Evolutionary conservation across 2,329 filamentous ascomycete species (phyloP).

Genomic region (Aspergillus aculeatus): DNA sequence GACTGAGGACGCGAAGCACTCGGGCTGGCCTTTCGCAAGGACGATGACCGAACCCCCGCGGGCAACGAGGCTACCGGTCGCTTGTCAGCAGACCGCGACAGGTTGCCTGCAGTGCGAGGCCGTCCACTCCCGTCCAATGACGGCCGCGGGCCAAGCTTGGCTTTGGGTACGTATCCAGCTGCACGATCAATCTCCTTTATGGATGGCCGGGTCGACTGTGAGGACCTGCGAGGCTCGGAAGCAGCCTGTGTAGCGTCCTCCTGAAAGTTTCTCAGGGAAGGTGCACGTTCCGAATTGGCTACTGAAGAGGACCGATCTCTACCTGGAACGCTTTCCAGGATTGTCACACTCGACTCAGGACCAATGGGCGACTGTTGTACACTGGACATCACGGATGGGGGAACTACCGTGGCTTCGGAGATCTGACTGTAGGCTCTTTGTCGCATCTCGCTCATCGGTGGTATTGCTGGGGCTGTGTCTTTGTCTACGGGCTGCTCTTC

Average conservation of each 20-base stretch:
- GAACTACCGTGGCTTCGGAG: constrained; percentile 37
- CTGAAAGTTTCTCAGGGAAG: constrained; percentile 18
- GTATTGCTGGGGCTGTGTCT: constrained; percentile 41
- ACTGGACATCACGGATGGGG: constrained; percentile 23
- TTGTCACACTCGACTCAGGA: constrained; percentile 15
- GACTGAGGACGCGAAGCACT: constrained; percentile 45
- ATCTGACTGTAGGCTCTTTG: constrained; percentile 31
- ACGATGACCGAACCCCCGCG: constrained; percentile 70
- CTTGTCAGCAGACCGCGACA: constrained; percentile 49
- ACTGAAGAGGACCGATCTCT: constrained; percentile 14
- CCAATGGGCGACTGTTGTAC: constrained; percentile 17
- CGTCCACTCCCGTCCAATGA: constrained; percentile 64
- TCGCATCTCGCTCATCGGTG: constrained; percentile 20
- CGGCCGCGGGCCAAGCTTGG: constrained; percentile 84
- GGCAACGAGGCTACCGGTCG: constrained; percentile 78
- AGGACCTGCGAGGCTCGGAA: constrained; percentile 38
- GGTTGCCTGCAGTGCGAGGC: constrained; percentile 57
- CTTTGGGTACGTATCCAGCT: constrained; percentile 56
- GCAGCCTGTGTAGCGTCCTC: constrained; percentile 39
- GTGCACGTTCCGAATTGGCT: constrained; percentile 24
- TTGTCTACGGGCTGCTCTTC: constrained; percentile 70
- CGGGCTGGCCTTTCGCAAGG: constrained; percentile 50
- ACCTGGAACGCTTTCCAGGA: constrained; percentile 9
- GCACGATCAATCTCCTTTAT: constrained; percentile 45
- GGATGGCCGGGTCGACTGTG: constrained; percentile 46